Evolutionary conservation across 768 basidiomycete species (phyloP), one percentile per base, ranked within the genome.

Genomic region (Scleroderma citrinum): DNA sequence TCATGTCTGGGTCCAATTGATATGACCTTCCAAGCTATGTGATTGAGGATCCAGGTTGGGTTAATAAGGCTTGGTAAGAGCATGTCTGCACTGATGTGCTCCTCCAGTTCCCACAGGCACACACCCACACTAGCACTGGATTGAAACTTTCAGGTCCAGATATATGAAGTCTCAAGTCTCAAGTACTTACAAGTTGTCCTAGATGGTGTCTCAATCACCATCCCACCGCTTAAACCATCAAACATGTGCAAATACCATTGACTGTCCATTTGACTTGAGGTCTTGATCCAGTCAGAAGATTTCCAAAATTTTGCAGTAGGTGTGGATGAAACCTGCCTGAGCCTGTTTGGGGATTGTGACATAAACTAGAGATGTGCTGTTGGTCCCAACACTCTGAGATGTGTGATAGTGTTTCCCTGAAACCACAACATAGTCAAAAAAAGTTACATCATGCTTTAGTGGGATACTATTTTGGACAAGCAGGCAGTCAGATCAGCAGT

Each of bases 201-300:
- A 49, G 23, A 20, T 5, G 1, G 7, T 7, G 20, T 48, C 21
- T 6, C 36, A 3, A 19, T 30, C 37, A 14, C 38, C 38, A 24
- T 30, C 34, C 34, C 34, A 35, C 1, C 8, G 3, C 13, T 35
- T 35, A 13, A 35, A 35, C 34, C 34, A 35, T 35, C 5, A 2
- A 6, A 35, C 17, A 5, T 13, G 17, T 5, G 17, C 34, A 44
- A 49, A 49, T 12, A 19, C 43, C 48, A 49, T 43, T 7, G 41
- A 43, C 3, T 35, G 13, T 12, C 32, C 31, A 0, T 2, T 13
- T 4, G n/a, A 34, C 2, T 34, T 0, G 13, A 49, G 21, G 36
- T 49, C 41, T 44, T 49, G 48, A 14, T 49, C 29, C 24, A 49
- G 16, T 10, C 35, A 10, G 42, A 49, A 49, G 1, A 49, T 21